Percentiles rank a stretch among this genome's conserved stretches.
These are phyloP conservation scores for Colletotrichum somersetense DNA, from an alignment of 2,329 filamentous ascomycete genomes.

Conservation along the genomic window DNA sequence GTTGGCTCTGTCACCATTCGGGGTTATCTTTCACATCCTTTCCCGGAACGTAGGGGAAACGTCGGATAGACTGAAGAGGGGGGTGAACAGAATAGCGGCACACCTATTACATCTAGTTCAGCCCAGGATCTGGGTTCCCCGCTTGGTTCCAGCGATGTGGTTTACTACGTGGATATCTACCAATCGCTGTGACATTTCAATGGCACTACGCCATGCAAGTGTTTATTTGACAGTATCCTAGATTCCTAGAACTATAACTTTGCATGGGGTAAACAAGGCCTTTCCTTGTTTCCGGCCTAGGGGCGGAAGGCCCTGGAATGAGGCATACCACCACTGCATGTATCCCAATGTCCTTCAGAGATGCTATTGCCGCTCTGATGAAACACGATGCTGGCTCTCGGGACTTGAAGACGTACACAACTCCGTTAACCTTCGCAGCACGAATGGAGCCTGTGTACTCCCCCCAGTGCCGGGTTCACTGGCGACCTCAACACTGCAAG, in stretches of 20 bases:
- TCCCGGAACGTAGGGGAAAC: conserved; percentile 21
- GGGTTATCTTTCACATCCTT: conserved; percentile 13
- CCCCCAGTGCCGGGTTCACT: too few species aligned
- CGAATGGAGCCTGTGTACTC: too few species aligned
- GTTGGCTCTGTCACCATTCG: background rate
- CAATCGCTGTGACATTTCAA: background rate
- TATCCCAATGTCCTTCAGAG: background rate
- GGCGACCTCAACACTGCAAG: too few species aligned
- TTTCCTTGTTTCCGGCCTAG: conserved; percentile 12
- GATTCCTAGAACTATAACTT: background rate
- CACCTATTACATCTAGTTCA: background rate
- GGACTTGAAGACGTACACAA: background rate
- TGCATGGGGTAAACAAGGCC: background rate
- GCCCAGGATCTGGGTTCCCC: background rate
- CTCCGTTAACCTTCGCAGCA: too few species aligned
- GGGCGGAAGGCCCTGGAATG: background rate
- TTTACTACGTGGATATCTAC: too few species aligned
- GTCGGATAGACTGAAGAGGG: background rate
- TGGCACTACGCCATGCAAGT: conserved; percentile 9
- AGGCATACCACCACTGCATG: background rate
- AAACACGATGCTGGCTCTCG: background rate
- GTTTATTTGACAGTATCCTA: background rate
- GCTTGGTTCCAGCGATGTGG: background rate
- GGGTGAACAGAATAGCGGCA: background rate
- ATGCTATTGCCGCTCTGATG: background rate